These are phyloP conservation scores for Mrakia blollopis DNA, from an alignment of 768 basidiomycete species.

Conservation along the genomic window DNA sequence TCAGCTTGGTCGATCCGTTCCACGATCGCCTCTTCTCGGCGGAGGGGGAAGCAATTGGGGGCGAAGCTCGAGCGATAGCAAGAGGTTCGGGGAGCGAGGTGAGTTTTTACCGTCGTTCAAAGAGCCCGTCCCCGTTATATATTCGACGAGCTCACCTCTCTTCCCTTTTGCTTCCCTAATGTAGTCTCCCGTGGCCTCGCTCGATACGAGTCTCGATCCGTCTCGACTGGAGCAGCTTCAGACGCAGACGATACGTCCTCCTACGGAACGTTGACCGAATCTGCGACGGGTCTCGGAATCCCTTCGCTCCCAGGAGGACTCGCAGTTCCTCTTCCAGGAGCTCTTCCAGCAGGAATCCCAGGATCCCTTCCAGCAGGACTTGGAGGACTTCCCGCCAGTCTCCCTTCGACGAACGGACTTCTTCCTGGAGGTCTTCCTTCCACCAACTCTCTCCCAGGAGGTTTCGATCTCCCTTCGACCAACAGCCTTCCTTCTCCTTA, in stretches of 20 bases:
- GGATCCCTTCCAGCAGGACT: not conserved
- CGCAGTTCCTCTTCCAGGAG: not conserved
- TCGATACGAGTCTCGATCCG: not conserved
- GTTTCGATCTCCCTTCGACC: not conserved
- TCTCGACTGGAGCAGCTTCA: not conserved
- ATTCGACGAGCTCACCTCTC: not conserved
- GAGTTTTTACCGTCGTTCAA: not conserved
- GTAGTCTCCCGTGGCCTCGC: not conserved
- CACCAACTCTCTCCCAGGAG: not conserved
- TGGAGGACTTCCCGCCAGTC: not conserved
- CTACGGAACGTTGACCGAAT: not conserved
- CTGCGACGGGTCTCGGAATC: not conserved
- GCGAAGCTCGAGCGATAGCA: not conserved
- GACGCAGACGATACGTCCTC: not conserved
- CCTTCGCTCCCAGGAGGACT: not conserved
- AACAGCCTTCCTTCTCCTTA: not conserved
- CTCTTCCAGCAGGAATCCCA: not conserved
- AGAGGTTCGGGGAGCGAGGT: not conserved
- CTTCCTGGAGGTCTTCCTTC: not conserved
- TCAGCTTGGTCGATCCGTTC: not conserved
- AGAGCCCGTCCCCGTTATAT: not conserved
- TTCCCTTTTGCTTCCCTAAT: not conserved
- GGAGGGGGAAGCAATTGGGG: not conserved
- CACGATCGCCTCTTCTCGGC: not conserved
- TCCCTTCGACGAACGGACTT: not conserved